Percentiles rank a stretch among this genome's conserved stretches.
Conservation (phyloP, 2,329 filamentous ascomycete genomes). For the Nectriaceae sp. region DNA sequence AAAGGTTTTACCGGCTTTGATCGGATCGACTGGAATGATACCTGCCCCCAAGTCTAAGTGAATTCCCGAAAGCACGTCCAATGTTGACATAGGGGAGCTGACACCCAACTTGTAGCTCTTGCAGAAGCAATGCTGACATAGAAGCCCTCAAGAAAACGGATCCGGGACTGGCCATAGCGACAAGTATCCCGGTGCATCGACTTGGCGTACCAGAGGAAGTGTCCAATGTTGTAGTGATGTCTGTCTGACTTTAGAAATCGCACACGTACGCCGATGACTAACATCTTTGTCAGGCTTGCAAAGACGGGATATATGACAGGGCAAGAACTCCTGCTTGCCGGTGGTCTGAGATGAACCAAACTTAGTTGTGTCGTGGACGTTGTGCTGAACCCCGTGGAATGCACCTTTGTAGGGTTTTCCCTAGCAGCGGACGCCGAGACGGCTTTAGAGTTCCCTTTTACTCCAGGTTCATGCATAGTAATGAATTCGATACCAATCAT, state of each 20-base stretch:
- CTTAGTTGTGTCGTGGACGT: too few species aligned
- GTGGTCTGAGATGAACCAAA: background rate
- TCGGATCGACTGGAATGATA: conserved; percentile 38
- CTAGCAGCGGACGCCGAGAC: too few species aligned
- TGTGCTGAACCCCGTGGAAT: too few species aligned
- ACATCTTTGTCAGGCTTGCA: background rate
- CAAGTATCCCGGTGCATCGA: conserved; percentile 35
- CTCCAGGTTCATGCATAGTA: too few species aligned
- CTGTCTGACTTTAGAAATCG: conserved; percentile 15
- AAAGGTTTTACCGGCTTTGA: conserved; percentile 38
- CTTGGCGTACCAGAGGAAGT: conserved; percentile 38
- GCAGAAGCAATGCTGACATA: conserved; percentile 31
- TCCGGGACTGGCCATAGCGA: conserved; percentile 36
- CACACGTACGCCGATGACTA: background rate
- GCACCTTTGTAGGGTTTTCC: too few species aligned
- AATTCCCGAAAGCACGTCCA: background rate
- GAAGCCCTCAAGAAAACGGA: conserved; percentile 32
- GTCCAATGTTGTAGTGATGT: conserved; percentile 36
- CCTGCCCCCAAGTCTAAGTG: conserved; percentile 33
- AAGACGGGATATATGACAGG: conserved; percentile 1
- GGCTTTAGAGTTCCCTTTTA: too few species aligned
- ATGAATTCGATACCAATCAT: too few species aligned
- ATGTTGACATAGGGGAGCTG: background rate
- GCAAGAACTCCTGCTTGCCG: background rate
- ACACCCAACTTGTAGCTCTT: conserved; percentile 24